phyloP scores from a whole-genome alignment of 129 eudicot genomes.

The Lactuca saligna region DNA sequence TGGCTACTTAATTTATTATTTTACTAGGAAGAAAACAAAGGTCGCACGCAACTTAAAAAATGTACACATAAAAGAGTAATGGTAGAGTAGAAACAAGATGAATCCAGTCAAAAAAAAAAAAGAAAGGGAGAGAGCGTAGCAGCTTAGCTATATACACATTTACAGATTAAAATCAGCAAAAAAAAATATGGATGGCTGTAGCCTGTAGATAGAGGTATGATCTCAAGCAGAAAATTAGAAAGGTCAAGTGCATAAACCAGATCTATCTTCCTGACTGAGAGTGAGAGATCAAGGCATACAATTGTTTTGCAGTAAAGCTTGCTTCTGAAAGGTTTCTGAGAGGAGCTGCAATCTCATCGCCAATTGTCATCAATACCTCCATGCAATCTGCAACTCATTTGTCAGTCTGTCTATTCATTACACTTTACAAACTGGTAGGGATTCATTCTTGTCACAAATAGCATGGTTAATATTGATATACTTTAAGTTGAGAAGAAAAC shows the following conservation, averaged over 20 bases:
- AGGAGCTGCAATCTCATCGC: constrained; percentile 44
- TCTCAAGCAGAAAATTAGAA: constrained; percentile 8
- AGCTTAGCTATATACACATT: constrained; percentile 30
- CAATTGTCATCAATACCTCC: constrained; percentile 42
- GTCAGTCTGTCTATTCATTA: constrained; percentile 6
- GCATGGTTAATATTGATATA: no score
- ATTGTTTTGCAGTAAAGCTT: constrained; percentile 62
- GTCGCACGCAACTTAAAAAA: neutral
- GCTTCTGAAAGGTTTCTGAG: constrained; percentile 52
- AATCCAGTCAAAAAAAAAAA: constrained; percentile 20
- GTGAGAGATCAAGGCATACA: constrained; percentile 33
- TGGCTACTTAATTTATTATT: no score
- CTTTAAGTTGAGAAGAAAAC: no score
- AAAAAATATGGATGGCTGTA: neutral
- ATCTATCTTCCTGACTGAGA: constrained; percentile 13
- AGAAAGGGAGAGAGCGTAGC: constrained; percentile 8
- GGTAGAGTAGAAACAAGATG: constrained; percentile 12
- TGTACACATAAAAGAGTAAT: constrained; percentile 6
- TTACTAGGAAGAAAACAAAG: no score
- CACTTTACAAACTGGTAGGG: no score
- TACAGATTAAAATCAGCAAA: constrained; percentile 18
- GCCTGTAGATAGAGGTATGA: neutral
- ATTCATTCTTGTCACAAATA: no score
- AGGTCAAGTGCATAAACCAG: neutral
- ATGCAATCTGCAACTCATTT: constrained; percentile 51